Conservation (phyloP, 371 early-diverging fungal genomes). For the Apophysomyces variabilis region DNA sequence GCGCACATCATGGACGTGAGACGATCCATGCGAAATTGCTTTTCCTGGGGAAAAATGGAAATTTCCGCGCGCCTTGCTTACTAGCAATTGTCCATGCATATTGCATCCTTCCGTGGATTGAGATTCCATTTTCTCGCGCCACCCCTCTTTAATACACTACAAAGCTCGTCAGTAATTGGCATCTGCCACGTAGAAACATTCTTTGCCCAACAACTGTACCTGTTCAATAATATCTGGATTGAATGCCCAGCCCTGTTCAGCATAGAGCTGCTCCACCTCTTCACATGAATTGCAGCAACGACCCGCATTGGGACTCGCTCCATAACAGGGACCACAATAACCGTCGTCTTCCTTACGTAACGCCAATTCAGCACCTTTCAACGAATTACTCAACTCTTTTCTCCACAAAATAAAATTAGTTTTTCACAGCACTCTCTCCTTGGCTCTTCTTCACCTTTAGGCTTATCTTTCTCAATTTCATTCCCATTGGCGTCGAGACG, state of each 20-base stretch:
- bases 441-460: constrained; percentile 39
- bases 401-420: too few species aligned
- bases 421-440: too few species aligned
- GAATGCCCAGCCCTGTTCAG: constrained; percentile 79
- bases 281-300: constrained; percentile 95
- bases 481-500: constrained; percentile 75
- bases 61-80: constrained; percentile 91
- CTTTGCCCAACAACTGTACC: constrained; percentile 9
- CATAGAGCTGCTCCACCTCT: constrained; percentile 85
- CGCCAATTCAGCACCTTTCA: constrained; percentile 4
- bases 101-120: constrained; percentile 91
- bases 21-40: constrained; percentile 69
- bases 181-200: not conserved
- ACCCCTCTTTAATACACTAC: constrained; percentile 86
- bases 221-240: constrained; percentile 82
- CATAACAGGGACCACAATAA: constrained; percentile 93
- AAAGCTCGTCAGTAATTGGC: too few species aligned
- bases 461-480: constrained; percentile 60
- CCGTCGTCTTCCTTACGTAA: constrained; percentile 16
- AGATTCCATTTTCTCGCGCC: constrained; percentile 68
- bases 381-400: constrained; percentile 15
- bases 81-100: constrained; percentile 78
- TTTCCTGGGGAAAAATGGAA: constrained; percentile 94
- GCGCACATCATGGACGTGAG: constrained; percentile 70
- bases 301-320: constrained; percentile 65